Evolutionary conservation across 1,284 basidiomycete genomes (phyloP).

Genomic region (Coniferiporia weirii): DNA sequence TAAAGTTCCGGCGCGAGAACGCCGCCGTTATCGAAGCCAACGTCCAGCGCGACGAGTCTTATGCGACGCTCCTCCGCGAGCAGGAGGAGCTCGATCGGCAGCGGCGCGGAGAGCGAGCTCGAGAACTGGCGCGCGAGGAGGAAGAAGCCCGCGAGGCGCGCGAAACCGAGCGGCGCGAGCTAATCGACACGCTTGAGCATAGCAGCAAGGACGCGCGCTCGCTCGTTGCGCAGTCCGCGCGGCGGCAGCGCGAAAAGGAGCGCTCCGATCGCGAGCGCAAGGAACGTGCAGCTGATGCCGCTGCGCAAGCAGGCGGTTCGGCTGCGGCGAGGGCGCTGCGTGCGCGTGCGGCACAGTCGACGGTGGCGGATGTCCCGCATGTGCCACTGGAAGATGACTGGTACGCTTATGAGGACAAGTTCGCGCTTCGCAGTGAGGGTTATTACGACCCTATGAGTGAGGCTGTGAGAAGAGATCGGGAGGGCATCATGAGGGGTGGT

Average conservation of each 20-base stretch:
- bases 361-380: conserved; percentile 69
- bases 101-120: conserved; percentile 69
- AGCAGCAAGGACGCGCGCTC: conserved; percentile 48
- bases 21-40: conserved; percentile 77
- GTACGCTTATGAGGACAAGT: conserved; percentile 71
- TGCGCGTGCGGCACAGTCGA: conserved; percentile 50
- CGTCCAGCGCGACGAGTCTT: conserved; percentile 70
- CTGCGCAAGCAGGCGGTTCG: conserved; percentile 34
- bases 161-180: conserved; percentile 32
- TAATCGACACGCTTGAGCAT: conserved; percentile 34
- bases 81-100: conserved; percentile 69
- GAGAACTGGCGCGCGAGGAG: conserved; percentile 61
- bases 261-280: neutral
- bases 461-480: conserved; percentile 67
- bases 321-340: conserved; percentile 50
- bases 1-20: conserved; percentile 76
- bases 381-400: conserved; percentile 70
- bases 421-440: conserved; percentile 37
- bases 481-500: conserved; percentile 79
- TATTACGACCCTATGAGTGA: conserved; percentile 74
- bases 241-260: conserved; percentile 30
- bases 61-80: conserved; percentile 62
- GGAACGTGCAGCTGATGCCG: conserved; percentile 43
- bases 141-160: conserved; percentile 58
- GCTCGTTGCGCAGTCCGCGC: conserved; percentile 59